These are phyloP conservation scores for Hanseniaspora pseudoguilliermondii DNA, from an alignment of 805 yeast genomes.

Conservation along the genomic window DNA sequence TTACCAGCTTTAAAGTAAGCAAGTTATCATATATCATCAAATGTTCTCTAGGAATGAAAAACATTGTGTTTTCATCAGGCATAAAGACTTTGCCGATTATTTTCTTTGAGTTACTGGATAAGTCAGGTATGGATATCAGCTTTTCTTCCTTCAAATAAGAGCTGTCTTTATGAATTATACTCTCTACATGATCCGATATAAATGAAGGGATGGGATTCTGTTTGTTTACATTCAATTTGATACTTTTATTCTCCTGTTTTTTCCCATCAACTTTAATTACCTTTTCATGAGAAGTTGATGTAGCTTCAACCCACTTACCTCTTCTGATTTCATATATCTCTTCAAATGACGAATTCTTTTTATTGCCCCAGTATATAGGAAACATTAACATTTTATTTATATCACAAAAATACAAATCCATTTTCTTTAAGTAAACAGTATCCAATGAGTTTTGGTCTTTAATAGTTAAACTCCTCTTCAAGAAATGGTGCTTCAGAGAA, in stretches of 20 bases:
- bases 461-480: background rate
- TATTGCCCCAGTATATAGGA: conserved; percentile 7
- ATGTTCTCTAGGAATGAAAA: conserved; percentile 8
- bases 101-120: background rate
- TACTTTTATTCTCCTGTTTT: background rate
- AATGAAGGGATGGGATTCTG: background rate
- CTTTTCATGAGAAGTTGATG: background rate
- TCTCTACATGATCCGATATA: conserved; percentile 6
- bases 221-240: background rate
- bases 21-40: conserved; percentile 1
- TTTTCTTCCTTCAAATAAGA: background rate
- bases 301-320: conserved; percentile 8
- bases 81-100: conserved; percentile 2
- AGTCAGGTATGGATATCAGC: conserved; percentile 2
- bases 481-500: background rate
- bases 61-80: conserved; percentile 7
- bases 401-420: conserved; percentile 2
- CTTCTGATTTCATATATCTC: conserved; percentile 10
- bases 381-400: conserved; percentile 1
- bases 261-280: background rate
- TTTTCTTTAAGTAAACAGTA: background rate
- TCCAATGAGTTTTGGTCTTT: background rate
- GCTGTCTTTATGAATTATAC: background rate
- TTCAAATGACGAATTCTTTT: background rate
- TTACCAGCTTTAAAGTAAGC: background rate